These are phyloP conservation scores for Saccharomycopsis sp. DNA, from an alignment of 805 yeast genomes.

Conservation along the genomic window DNA sequence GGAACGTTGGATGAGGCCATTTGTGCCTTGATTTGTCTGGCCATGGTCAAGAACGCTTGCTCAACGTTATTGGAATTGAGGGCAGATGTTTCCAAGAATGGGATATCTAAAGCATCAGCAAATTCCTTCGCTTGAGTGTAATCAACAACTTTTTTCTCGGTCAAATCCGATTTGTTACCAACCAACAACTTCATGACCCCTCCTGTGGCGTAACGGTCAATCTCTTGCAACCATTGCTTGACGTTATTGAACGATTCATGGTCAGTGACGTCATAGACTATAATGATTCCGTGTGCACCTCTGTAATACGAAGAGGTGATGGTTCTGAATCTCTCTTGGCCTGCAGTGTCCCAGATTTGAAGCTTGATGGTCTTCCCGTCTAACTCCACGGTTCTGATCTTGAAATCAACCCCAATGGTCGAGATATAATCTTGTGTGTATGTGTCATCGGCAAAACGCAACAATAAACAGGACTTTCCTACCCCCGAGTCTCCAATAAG, in stretches of 20 bases:
- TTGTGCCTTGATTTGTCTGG: constrained; percentile 94
- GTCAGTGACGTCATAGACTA: constrained; percentile 96
- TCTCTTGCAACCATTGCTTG: constrained; percentile 97
- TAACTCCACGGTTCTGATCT: constrained; percentile 90
- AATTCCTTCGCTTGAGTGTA: constrained; percentile 95
- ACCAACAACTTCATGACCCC: constrained; percentile 94
- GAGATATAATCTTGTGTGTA: constrained; percentile 95
- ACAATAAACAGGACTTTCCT: constrained; percentile 90
- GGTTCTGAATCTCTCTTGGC: constrained; percentile 94
- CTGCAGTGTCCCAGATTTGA: constrained; percentile 97
- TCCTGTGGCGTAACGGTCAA: constrained; percentile 96
- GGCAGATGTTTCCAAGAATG: constrained; percentile 95
- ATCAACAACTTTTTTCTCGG: constrained; percentile 92
- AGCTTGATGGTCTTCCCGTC: constrained; percentile 90
- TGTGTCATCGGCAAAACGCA: constrained; percentile 95
- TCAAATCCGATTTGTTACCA: constrained; percentile 93
- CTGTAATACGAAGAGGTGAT: constrained; percentile 93
- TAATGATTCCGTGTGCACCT: constrained; percentile 98
- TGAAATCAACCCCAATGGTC: constrained; percentile 97
- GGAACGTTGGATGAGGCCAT: constrained; percentile 62
- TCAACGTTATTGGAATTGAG: constrained; percentile 93
- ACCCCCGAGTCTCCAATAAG: constrained; percentile 98
- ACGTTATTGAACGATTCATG: constrained; percentile 95
- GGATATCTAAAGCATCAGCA: constrained; percentile 91
- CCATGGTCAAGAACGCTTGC: constrained; percentile 98